phyloP scores from a whole-genome alignment of 2,329 filamentous ascomycete genomes.

The Colletotrichum tropicale region DNA sequence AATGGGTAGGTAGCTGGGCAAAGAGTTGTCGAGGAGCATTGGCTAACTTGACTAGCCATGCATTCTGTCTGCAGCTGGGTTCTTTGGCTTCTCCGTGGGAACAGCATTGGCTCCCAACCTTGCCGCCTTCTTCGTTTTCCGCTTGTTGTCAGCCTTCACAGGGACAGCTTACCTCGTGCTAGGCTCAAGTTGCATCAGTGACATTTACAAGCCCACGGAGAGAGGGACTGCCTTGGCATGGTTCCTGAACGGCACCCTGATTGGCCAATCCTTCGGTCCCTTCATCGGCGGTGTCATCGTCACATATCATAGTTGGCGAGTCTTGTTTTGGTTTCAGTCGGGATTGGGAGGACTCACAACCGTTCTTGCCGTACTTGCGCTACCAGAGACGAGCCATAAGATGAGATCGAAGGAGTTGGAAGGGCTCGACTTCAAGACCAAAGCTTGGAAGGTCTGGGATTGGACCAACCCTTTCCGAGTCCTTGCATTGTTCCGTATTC shows the following conservation, averaged over 20 bases:
- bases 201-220: constrained; percentile 64
- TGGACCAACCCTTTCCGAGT: constrained; percentile 73
- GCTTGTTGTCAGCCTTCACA: constrained; percentile 72
- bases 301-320: constrained; percentile 70
- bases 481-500: constrained; percentile 67
- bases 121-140: constrained; percentile 69
- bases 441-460: neutral
- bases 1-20: constrained; percentile 40
- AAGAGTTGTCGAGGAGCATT: constrained; percentile 14
- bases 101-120: constrained; percentile 72
- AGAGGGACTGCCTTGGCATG: constrained; percentile 70
- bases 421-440: constrained; percentile 56
- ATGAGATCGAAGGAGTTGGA: constrained; percentile 65
- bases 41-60: constrained; percentile 2
- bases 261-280: constrained; percentile 67
- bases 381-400: constrained; percentile 72
- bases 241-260: constrained; percentile 69
- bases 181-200: constrained; percentile 65
- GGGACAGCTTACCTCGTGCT: constrained; percentile 72
- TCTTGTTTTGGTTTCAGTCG: constrained; percentile 74
- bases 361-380: constrained; percentile 59
- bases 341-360: constrained; percentile 63
- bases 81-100: constrained; percentile 67
- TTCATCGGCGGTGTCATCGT: constrained; percentile 75
- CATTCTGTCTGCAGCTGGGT: constrained; percentile 42